phyloP scores from a whole-genome alignment of 2,329 filamentous ascomycete genomes.

The Xylaria sp. region DNA sequence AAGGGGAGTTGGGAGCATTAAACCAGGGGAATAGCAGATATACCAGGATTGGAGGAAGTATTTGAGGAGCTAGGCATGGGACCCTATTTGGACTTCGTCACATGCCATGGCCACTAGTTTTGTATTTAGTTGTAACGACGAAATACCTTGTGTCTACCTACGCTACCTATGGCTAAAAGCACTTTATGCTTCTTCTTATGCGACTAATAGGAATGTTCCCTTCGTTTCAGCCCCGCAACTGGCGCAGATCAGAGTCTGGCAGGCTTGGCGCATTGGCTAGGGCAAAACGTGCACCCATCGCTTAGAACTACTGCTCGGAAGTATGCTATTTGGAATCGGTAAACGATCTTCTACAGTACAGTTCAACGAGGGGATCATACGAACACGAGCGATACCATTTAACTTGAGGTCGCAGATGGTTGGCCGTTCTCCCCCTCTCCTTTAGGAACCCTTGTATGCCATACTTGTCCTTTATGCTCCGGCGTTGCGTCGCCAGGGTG shows the following conservation, averaged over 20 bases:
- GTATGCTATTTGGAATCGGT: constrained; percentile 32
- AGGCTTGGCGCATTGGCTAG: constrained; percentile 11
- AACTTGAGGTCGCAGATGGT: neutral
- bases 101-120: constrained; percentile 7
- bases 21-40: constrained; percentile 17
- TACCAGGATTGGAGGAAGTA: constrained; percentile 17
- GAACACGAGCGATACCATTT: constrained; percentile 11
- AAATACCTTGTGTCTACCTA: constrained; percentile 17
- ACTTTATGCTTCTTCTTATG: constrained; percentile 21
- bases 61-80: constrained; percentile 14
- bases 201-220: constrained; percentile 18
- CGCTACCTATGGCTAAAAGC: neutral
- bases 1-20: constrained; percentile 33
- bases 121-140: constrained; percentile 29
- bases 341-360: constrained; percentile 10
- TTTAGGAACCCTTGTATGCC: neutral
- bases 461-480: neutral
- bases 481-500: neutral
- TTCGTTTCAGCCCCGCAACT: constrained; percentile 1
- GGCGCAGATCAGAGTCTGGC: constrained; percentile 19
- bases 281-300: constrained; percentile 25
- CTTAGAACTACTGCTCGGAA: constrained; percentile 25
- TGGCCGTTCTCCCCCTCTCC: too few relatives aligned
- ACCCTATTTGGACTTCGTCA: constrained; percentile 18
- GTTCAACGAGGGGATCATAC: neutral